Evolutionary conservation across 345 rosid genomes (phyloP).

Genomic region (Euclidium syriacum): DNA sequence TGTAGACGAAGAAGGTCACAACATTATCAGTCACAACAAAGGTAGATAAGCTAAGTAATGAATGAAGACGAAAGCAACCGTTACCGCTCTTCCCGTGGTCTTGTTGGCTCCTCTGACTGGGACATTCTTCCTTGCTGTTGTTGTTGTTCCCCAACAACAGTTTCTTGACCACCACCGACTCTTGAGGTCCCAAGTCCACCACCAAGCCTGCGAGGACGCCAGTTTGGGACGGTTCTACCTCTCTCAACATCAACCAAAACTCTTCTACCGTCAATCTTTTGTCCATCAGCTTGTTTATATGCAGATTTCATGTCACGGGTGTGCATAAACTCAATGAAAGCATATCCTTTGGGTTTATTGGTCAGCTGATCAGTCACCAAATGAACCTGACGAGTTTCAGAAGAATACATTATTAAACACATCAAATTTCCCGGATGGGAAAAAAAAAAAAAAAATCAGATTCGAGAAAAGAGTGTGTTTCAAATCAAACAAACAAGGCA

Average conservation of each 20-base stretch:
- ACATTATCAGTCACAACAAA: neutral
- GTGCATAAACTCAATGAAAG: slow-evolving; percentile 86
- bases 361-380: slow-evolving; percentile 59
- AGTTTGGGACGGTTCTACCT: slow-evolving; percentile 96
- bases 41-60: neutral
- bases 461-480: neutral
- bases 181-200: slow-evolving; percentile 97
- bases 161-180: slow-evolving; percentile 72
- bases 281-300: slow-evolving; percentile 96
- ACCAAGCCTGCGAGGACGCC: slow-evolving; percentile 97
- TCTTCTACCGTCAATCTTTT: slow-evolving; percentile 92
- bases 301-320: slow-evolving; percentile 98
- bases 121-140: slow-evolving; percentile 45
- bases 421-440: slow-evolving; percentile 9
- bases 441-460: neutral
- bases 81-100: slow-evolving; percentile 69
- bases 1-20: neutral
- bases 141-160: slow-evolving; percentile 66
- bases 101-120: slow-evolving; percentile 64
- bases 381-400: slow-evolving; percentile 56
- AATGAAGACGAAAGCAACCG: neutral
- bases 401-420: slow-evolving; percentile 31
- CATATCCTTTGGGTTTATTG: slow-evolving; percentile 88
- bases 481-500: slow-evolving; percentile 26
- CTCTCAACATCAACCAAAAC: slow-evolving; percentile 97